Evolutionary conservation across 2,329 filamentous ascomycete genomes (phyloP).

Genomic region (Pleoardoris graminearum): DNA sequence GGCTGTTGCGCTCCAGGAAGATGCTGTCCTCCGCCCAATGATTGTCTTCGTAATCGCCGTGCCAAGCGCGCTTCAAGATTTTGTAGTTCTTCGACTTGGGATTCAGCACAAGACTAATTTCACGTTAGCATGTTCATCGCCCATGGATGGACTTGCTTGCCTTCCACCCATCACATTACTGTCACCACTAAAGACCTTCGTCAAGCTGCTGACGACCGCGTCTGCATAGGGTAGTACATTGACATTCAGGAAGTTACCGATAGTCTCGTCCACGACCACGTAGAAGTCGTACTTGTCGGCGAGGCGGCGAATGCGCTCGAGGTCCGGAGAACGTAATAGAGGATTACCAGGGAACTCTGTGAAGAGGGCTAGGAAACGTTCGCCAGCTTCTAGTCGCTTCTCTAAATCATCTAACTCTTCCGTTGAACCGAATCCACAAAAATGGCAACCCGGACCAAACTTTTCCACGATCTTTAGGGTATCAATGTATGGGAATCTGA

Average conservation of each 20-base stretch:
- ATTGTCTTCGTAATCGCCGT: constrained; percentile 76
- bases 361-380: constrained; percentile 81
- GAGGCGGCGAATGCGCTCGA: constrained; percentile 75
- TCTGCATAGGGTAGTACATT: constrained; percentile 89
- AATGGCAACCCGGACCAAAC: constrained; percentile 84
- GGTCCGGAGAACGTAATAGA: constrained; percentile 79
- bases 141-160: constrained; percentile 28
- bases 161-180: constrained; percentile 98
- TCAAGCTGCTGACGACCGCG: constrained; percentile 90
- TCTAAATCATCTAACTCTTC: constrained; percentile 86
- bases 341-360: constrained; percentile 97
- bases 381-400: constrained; percentile 67
- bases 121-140: background rate
- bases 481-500: constrained; percentile 88
- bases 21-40: constrained; percentile 94
- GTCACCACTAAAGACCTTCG: constrained; percentile 96
- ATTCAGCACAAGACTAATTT: constrained; percentile 60
- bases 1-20: constrained; percentile 94
- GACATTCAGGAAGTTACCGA: constrained; percentile 95
- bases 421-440: constrained; percentile 80
- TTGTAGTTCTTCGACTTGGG: constrained; percentile 71
- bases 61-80: constrained; percentile 67
- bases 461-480: constrained; percentile 94
- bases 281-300: constrained; percentile 86
- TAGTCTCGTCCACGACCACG: constrained; percentile 92